Evolutionary conservation across 2,329 filamentous ascomycete genomes (phyloP), one percentile per base, ranked within the genome.

Genomic region (Helicocarpus griseus): DNA sequence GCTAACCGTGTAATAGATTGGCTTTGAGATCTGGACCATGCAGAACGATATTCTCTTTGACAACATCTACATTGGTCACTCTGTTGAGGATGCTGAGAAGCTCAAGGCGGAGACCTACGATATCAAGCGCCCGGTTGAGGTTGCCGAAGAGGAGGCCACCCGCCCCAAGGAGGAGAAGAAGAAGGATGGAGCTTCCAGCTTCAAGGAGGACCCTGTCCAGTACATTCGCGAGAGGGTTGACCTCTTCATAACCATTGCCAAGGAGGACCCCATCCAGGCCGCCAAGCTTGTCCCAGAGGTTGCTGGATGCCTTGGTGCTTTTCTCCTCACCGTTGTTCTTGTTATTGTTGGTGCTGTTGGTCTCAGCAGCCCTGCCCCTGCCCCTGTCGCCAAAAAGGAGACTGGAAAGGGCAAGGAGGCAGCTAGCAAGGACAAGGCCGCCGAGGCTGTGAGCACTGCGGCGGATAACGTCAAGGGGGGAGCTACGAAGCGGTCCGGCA

Each of bases 11-110:
- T 11, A 45, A 19, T 65, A 89, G 86, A 90, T 97, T 75, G 93
- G 93, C 63, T 97, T 97, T 66, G 93, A 98, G 75, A 91, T 98
- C 76, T 98, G 93, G 93, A 97, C 93, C 65, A 98, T 98, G 93
- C 91, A 96, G 76, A 95, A 84, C 71, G 87, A 96, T 68, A 97
- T 98, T 63, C 85, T 96, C 65, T 97, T 98, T 65, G 89, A 97
- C 82, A 98, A 98, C 84, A 94, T 98, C 79, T 98, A 97, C 82
- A 89, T 98, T 69, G 93, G 93, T 58, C 93, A 98, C 83, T 97
- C 91, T 19, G 71, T 93, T 61, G 89, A 89, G 67, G 93, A 98
- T 61, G 93, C 93, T 56, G 83, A 86, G 72, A 86, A 90, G 76
- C 78, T 98, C 66, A 86, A 89, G 63, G 79, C 86, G 58, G 88